Conservation (phyloP, 257 asterid genomes). For the Fraxinus pennsylvanica region DNA sequence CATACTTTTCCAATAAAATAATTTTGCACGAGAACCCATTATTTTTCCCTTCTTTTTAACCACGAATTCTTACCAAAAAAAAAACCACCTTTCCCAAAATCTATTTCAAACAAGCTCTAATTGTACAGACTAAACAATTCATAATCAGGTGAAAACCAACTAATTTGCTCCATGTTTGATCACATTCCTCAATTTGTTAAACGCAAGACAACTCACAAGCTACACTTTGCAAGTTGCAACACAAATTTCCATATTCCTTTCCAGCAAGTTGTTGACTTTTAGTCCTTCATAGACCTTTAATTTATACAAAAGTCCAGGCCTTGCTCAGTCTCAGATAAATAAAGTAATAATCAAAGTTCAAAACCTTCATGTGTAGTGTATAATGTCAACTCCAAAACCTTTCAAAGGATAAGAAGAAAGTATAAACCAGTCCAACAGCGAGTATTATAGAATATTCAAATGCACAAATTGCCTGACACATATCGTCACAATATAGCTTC, state of each 20-base stretch:
- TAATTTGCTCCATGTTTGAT: not conserved
- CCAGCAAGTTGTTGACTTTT: not conserved
- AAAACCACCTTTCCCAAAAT: too few relatives aligned
- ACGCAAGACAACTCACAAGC: not conserved
- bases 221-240: not conserved
- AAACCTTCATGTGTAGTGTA: not conserved
- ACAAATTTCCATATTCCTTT: not conserved
- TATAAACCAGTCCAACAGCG: not conserved
- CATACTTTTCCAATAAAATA: too few relatives aligned
- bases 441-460: not conserved
- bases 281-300: not conserved
- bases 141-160: not conserved
- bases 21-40: too few relatives aligned
- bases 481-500: not conserved
- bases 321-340: not conserved
- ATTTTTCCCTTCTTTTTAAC: too few relatives aligned
- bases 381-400: not conserved
- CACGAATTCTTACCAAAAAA: too few relatives aligned
- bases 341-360: not conserved
- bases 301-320: not conserved
- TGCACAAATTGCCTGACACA: not conserved
- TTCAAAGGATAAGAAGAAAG: not conserved
- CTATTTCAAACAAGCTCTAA: too few relatives aligned
- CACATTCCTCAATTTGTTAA: not conserved
- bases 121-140: not conserved